Evolutionary conservation across 495 filamentous ascomycete species (phyloP).

Genomic region (Aspergillus saccharolyticus): DNA sequence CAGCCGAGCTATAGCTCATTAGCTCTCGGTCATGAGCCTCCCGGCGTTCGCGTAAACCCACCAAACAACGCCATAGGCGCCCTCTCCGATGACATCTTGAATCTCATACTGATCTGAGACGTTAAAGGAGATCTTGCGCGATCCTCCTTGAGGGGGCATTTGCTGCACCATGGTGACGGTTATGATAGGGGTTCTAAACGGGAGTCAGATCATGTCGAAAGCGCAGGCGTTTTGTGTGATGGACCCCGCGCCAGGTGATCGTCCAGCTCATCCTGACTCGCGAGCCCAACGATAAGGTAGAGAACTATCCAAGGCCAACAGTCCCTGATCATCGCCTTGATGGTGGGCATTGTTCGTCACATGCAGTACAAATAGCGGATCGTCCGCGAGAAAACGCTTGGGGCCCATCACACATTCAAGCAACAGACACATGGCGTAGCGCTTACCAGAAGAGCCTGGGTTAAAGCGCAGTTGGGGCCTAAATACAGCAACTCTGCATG

Average conservation of each 20-base stretch:
- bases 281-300: neutral
- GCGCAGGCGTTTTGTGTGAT: neutral
- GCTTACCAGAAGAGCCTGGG: conserved; percentile 13
- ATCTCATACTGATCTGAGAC: conserved; percentile 99
- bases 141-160: conserved; percentile 47
- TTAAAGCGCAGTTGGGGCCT: neutral
- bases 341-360: conserved; percentile 1
- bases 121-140: conserved; percentile 99
- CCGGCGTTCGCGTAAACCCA: conserved; percentile 40
- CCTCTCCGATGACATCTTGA: conserved; percentile 98
- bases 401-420: conserved; percentile 1
- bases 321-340: neutral
- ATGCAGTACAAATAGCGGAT: conserved; percentile 12
- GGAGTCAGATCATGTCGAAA: conserved; percentile 8
- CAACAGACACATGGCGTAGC: conserved; percentile 3
- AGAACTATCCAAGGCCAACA: neutral
- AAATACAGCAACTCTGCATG: conserved; percentile 3
- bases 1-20: conserved; percentile 68
- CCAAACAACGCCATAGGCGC: conserved; percentile 98
- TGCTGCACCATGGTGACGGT: conserved; percentile 43
- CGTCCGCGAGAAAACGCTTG: neutral
- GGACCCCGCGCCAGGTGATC: neutral
- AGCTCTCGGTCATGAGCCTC: conserved; percentile 11
- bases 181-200: conserved; percentile 7
- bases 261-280: neutral